Percentiles rank a stretch among this genome's conserved stretches.
phyloP scores from a whole-genome alignment of 2,329 filamentous ascomycete genomes.

The Penicillium janthinellum region DNA sequence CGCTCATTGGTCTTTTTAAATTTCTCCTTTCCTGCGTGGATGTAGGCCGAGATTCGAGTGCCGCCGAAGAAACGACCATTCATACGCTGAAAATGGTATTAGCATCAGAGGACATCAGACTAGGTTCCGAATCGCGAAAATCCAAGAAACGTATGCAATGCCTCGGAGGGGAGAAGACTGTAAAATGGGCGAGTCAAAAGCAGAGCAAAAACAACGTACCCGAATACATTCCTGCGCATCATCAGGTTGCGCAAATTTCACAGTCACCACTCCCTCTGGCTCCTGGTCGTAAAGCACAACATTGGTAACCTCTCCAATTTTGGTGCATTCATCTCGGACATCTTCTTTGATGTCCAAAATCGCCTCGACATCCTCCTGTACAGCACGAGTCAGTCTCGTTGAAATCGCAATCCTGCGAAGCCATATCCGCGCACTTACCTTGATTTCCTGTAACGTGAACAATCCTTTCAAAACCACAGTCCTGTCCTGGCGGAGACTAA shows the following conservation, averaged over 20 bases:
- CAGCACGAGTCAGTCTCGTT: slow-evolving; percentile 20
- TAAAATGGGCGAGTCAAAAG: not conserved
- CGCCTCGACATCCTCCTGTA: slow-evolving; percentile 72
- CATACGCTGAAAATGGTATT: slow-evolving; percentile 57
- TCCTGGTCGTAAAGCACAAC: slow-evolving; percentile 90
- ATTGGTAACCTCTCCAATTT: slow-evolving; percentile 85
- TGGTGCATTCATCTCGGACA: slow-evolving; percentile 84
- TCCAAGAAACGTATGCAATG: not conserved
- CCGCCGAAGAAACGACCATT: slow-evolving; percentile 78
- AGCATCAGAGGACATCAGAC: not conserved
- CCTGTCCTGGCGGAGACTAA: slow-evolving; percentile 68
- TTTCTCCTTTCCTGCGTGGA: slow-evolving; percentile 70
- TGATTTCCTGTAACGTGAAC: slow-evolving; percentile 84
- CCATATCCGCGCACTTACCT: slow-evolving; percentile 43
- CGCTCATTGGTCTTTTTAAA: slow-evolving; percentile 67
- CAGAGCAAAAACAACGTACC: slow-evolving; percentile 33
- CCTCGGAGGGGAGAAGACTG: not conserved
- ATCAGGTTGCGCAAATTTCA: slow-evolving; percentile 74
- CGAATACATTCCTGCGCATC: slow-evolving; percentile 71
- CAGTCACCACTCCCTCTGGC: slow-evolving; percentile 77
- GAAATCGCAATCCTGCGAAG: not conserved
- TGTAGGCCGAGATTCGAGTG: slow-evolving; percentile 68
- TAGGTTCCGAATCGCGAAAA: not conserved
- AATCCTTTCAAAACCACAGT: slow-evolving; percentile 87
- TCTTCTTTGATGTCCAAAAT: slow-evolving; percentile 93